Evolutionary conservation across 2,329 filamentous ascomycete species (phyloP).

Genomic region (Neophaeococcomyces aloes): DNA sequence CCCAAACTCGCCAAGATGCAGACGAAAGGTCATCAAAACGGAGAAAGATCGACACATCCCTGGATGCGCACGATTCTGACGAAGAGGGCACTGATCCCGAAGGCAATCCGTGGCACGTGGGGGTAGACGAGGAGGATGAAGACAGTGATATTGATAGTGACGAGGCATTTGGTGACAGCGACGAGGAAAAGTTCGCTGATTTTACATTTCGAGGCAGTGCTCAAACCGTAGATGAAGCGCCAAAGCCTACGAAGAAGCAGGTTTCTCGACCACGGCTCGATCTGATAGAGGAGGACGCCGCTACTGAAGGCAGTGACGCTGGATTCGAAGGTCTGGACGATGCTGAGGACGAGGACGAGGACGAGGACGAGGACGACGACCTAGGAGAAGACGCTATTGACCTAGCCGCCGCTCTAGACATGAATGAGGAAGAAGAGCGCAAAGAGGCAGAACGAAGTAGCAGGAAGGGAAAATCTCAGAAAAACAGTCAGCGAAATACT

Average conservation of each 20-base stretch:
- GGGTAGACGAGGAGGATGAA: conserved; percentile 55
- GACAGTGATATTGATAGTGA: conserved; percentile 62
- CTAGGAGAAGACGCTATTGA: conserved; percentile 55
- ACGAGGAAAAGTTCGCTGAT: conserved; percentile 73
- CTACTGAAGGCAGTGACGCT: conserved; percentile 26
- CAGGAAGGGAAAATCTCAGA: conserved; percentile 25
- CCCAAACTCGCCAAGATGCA: conserved; percentile 25
- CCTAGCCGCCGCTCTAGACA: conserved; percentile 51
- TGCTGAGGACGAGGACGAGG: too few relatives aligned
- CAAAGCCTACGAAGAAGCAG: conserved; percentile 17
- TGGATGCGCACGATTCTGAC: conserved; percentile 25
- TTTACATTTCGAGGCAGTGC: conserved; percentile 58
- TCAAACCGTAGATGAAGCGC: conserved; percentile 21
- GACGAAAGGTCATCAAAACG: conserved; percentile 31
- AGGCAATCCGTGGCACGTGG: conserved; percentile 75
- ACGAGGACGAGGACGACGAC: conserved; percentile 50
- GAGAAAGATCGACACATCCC: conserved; percentile 12
- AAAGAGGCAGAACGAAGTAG: conserved; percentile 25
- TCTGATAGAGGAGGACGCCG: conserved; percentile 40
- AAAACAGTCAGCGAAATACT: conserved; percentile 13
- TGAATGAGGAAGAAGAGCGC: conserved; percentile 41
- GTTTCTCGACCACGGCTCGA: conserved; percentile 30
- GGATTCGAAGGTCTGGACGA: conserved; percentile 22
- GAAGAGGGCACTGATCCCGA: conserved; percentile 68
- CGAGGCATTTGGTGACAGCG: conserved; percentile 80